phyloP scores from a whole-genome alignment of 2,329 filamentous ascomycete species.

The Alternaria solani region DNA sequence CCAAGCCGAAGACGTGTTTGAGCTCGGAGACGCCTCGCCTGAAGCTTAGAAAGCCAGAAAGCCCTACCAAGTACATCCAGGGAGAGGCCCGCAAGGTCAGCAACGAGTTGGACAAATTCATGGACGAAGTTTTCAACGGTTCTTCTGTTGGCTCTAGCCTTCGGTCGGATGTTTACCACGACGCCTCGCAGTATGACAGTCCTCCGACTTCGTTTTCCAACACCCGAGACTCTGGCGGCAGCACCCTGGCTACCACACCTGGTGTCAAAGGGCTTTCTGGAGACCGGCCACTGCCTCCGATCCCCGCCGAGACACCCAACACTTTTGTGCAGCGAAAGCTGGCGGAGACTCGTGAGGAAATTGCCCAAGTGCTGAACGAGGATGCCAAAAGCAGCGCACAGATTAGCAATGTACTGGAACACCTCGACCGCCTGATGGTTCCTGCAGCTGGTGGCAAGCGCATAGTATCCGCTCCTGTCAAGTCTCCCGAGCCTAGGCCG shows the following conservation, averaged over 20 bases:
- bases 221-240: constrained; percentile 44
- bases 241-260: constrained; percentile 40
- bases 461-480: constrained; percentile 55
- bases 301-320: constrained; percentile 59
- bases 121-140: constrained; percentile 90
- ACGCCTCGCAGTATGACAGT: constrained; percentile 57
- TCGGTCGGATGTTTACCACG: constrained; percentile 39
- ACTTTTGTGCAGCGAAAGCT: constrained; percentile 64
- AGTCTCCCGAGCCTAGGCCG: constrained; percentile 43
- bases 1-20: constrained; percentile 36
- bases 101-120: constrained; percentile 84
- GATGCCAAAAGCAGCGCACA: constrained; percentile 58
- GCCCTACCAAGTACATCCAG: constrained; percentile 64
- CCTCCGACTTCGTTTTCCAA: constrained; percentile 61
- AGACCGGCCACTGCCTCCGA: constrained; percentile 55
- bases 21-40: constrained; percentile 36
- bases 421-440: constrained; percentile 66
- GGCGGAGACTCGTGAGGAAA: constrained; percentile 65
- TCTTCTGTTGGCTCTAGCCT: constrained; percentile 63
- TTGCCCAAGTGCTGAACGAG: constrained; percentile 62
- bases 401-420: constrained; percentile 66
- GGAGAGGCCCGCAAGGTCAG: constrained; percentile 87
- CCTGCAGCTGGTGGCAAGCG: constrained; percentile 53
- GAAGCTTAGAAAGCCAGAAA: constrained; percentile 52
- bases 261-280: constrained; percentile 40